Evolutionary conservation across 371 early-diverging fungal species (phyloP).

Genomic region (Fennellomyces sp.): DNA sequence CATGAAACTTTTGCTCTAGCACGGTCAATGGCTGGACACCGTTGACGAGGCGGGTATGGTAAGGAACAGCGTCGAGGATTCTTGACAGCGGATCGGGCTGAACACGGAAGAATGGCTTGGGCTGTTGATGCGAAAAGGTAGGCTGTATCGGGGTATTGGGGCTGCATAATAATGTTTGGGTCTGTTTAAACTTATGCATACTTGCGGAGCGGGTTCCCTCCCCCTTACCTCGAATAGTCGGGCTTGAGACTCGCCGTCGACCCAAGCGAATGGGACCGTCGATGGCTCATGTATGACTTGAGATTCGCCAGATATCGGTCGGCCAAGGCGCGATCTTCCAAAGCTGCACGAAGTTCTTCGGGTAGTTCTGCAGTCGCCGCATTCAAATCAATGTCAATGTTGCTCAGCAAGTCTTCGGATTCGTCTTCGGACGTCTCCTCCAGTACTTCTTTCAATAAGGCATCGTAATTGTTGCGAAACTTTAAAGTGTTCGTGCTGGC

Average conservation of each 20-base stretch:
- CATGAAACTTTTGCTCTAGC: constrained; percentile 63
- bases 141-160: constrained; percentile 45
- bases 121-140: constrained; percentile 34
- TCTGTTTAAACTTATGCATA: background rate
- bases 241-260: constrained; percentile 37
- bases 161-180: constrained; percentile 15
- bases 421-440: constrained; percentile 55
- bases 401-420: constrained; percentile 15
- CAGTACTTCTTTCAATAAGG: constrained; percentile 60
- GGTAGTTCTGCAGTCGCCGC: constrained; percentile 51
- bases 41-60: constrained; percentile 56
- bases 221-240: constrained; percentile 44
- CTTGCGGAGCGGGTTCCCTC: background rate
- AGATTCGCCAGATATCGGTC: constrained; percentile 53
- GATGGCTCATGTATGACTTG: constrained; percentile 52
- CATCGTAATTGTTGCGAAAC: constrained; percentile 61
- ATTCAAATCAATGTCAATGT: constrained; percentile 42
- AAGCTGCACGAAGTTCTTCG: constrained; percentile 54
- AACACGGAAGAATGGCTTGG: constrained; percentile 26
- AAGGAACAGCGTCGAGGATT: constrained; percentile 41
- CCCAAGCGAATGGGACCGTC: constrained; percentile 42
- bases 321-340: constrained; percentile 53
- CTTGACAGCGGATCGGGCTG: constrained; percentile 43
- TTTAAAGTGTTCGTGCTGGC: constrained; percentile 34
- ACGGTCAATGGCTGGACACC: constrained; percentile 60